Conservation (phyloP, 768 basidiomycete species). For the Calocybe indica region DNA sequence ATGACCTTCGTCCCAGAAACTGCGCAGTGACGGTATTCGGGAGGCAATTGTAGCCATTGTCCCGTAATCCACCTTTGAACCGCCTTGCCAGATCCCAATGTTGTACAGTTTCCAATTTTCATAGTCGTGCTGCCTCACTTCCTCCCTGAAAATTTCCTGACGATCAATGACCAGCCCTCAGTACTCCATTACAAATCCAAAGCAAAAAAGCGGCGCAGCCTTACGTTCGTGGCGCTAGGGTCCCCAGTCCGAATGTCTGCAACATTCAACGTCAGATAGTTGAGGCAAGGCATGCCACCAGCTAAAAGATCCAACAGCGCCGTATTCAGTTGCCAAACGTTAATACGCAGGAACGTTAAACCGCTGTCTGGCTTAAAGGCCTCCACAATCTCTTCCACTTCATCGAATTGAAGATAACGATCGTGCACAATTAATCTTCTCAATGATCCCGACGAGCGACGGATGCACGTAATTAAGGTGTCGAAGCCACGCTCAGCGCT, state of each 20-base stretch:
- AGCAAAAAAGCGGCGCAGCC: neutral
- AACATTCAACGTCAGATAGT: slow-evolving; percentile 23
- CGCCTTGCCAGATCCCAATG: slow-evolving; percentile 31
- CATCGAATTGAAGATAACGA: slow-evolving; percentile 29
- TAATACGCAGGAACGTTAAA: neutral
- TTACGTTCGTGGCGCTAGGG: slow-evolving; percentile 5
- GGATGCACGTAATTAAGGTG: slow-evolving; percentile 23
- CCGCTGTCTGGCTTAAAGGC: slow-evolving; percentile 1
- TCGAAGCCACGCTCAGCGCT: slow-evolving; percentile 24
- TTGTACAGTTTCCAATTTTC: slow-evolving; percentile 28
- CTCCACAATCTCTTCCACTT: slow-evolving; percentile 19
- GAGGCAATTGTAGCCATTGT: slow-evolving; percentile 23
- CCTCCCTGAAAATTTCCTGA: neutral
- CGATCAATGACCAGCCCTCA: neutral
- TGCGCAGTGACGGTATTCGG: slow-evolving; percentile 27
- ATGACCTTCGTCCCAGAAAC: slow-evolving; percentile 25
- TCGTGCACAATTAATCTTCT: slow-evolving; percentile 31
- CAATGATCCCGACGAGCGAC: slow-evolving; percentile 25
- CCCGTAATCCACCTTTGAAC: slow-evolving; percentile 20
- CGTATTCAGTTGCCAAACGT: slow-evolving; percentile 18
- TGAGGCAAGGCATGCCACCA: slow-evolving; percentile 21
- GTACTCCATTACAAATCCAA: slow-evolving; percentile 1
- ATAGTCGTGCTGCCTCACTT: slow-evolving; percentile 15
- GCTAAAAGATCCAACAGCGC: slow-evolving; percentile 28
- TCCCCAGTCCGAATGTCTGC: slow-evolving; percentile 15